Evolutionary conservation across 2,329 filamentous ascomycete genomes (phyloP), one percentile per base, ranked within the genome.

Genomic region (Hymenoscyphus fraxineus): DNA sequence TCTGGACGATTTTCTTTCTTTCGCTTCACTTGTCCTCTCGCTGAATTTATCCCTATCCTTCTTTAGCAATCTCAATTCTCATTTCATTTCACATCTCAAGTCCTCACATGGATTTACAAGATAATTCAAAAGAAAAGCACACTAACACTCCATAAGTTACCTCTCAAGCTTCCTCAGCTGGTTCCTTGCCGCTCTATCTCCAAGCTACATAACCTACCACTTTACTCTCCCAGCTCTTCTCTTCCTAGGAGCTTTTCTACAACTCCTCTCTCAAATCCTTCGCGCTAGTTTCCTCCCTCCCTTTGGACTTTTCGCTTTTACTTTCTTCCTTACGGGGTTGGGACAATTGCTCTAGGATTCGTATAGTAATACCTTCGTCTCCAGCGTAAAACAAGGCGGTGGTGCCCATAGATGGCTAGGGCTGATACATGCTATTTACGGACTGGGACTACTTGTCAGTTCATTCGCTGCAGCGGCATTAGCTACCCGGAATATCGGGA

Each of bases 161-260:
- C 83, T 78, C 27, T 80, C 82, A 1, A 84, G 81, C 19, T 88
- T 89, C 66, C 69, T 80, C 4, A 86, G 86, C 7, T 88, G 86
- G 85, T 72, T 88, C 15, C 64, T 84, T 4, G 83, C 85, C 0
- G 86, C 85, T 1, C 58, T 85, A 0, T 80, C 83, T 6, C 87
- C 87, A 69, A 82, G 82, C 0, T 77, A 85, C 61, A 74, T 86
- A 1, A 77, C 78, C 80, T 0, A 71, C 82, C 2, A 85, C 83
- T 0, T 89, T 88, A 71, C 84, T 83, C 73, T 66, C 88, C 7
- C 81, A 83, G 22, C n/a, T 10, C 44, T 51, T n/a, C 44, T 51
- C 44, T 6, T 51, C 6, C 44, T 51, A 19, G 44, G 44, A n/a
- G 44, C 44, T 9, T 22, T 22, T 19, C n/a, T 51, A 5, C 44